phyloP scores from a whole-genome alignment of 768 basidiomycete species.

The Psilocybe tampanensis region DNA sequence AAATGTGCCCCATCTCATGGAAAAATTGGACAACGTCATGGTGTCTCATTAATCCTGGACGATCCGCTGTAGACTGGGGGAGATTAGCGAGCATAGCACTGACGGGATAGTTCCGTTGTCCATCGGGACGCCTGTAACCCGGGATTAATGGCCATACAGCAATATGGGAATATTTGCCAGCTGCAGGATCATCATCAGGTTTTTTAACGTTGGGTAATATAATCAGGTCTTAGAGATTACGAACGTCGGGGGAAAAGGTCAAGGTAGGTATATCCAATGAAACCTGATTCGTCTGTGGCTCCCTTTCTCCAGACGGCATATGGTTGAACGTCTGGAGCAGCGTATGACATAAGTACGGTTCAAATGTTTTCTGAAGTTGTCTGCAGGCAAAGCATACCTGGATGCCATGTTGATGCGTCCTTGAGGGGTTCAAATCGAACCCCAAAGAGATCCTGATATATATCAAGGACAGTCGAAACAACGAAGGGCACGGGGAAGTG shows the following conservation, averaged over 20 bases:
- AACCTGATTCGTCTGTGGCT: constrained; percentile 68
- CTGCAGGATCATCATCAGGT: constrained; percentile 33
- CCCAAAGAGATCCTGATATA: constrained; percentile 82
- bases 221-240: constrained; percentile 10
- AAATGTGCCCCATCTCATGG: constrained; percentile 86
- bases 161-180: constrained; percentile 82
- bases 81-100: constrained; percentile 90
- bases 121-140: constrained; percentile 59
- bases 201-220: too few species aligned
- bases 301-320: constrained; percentile 85
- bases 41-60: constrained; percentile 85
- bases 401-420: constrained; percentile 71
- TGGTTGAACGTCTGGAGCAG: constrained; percentile 66
- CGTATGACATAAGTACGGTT: neutral
- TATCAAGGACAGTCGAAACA: constrained; percentile 77
- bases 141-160: constrained; percentile 80
- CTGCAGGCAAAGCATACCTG: constrained; percentile 46
- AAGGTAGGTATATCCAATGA: constrained; percentile 87
- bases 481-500: constrained; percentile 88
- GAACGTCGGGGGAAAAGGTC: constrained; percentile 84
- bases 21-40: constrained; percentile 90
- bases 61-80: constrained; percentile 78
- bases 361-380: neutral
- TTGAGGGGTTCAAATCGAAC: constrained; percentile 71
- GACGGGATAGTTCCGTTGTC: constrained; percentile 70